Evolutionary conservation across 2,329 filamentous ascomycete genomes (phyloP).

Genomic region (Bipolaris oryzae): DNA sequence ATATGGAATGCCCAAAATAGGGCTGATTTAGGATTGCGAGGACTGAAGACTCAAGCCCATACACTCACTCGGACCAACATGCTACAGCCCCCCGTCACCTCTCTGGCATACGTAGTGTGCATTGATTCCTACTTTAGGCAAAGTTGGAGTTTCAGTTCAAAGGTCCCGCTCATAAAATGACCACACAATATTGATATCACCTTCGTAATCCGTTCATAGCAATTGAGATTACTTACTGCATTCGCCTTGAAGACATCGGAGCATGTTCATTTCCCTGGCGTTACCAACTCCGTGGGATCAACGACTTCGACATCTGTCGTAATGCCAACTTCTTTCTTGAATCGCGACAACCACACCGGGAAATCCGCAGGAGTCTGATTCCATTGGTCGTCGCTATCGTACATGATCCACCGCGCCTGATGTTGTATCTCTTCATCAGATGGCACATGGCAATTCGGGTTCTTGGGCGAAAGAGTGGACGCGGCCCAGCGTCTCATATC

Average conservation of each 20-base stretch:
- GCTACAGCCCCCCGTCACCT: not conserved
- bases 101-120: not conserved
- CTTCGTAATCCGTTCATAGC: no score
- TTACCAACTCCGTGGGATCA: conserved; percentile 4
- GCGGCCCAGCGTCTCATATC: conserved; percentile 34
- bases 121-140: not conserved
- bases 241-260: not conserved
- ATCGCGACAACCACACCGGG: conserved; percentile 37
- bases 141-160: not conserved
- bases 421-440: conserved; percentile 45
- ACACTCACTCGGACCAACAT: not conserved
- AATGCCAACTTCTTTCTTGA: conserved; percentile 36
- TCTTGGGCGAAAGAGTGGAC: conserved; percentile 30
- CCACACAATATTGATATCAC: not conserved
- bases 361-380: conserved; percentile 48
- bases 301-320: conserved; percentile 1
- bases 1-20: no score
- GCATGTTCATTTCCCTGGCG: not conserved
- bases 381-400: conserved; percentile 43
- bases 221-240: no score
- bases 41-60: not conserved
- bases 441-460: conserved; percentile 26
- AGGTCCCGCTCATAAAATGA: not conserved
- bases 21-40: not conserved
- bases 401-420: conserved; percentile 43